Evolutionary conservation across 805 yeast genomes (phyloP).

Genomic region (Myxozyma lipomycoides): DNA sequence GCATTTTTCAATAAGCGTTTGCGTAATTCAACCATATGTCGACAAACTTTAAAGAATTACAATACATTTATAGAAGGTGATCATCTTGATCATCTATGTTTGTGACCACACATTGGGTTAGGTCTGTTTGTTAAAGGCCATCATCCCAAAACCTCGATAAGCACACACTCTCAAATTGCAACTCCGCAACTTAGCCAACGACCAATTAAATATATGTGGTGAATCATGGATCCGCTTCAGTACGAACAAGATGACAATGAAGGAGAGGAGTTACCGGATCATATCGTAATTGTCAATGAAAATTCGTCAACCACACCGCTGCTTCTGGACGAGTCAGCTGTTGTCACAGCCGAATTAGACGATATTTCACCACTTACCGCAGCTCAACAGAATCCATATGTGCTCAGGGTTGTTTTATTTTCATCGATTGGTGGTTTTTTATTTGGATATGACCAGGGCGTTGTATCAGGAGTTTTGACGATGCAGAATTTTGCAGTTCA

Average conservation of each 20-base stretch:
- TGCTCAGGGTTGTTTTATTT: constrained; percentile 30
- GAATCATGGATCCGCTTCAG: neutral
- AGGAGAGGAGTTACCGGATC: neutral
- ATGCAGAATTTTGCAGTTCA: constrained; percentile 29
- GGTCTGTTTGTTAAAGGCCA: too few relatives aligned
- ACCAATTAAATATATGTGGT: too few relatives aligned
- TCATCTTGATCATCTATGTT: too few relatives aligned
- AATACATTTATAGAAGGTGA: too few relatives aligned
- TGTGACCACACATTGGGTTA: too few relatives aligned
- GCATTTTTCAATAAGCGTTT: too few relatives aligned
- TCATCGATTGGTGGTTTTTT: constrained; percentile 35
- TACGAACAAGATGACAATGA: neutral
- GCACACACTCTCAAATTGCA: too few relatives aligned
- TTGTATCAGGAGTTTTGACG: constrained; percentile 30
- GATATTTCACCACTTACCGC: neutral
- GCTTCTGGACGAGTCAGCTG: neutral
- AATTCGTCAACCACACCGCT: neutral
- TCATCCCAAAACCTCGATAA: too few relatives aligned
- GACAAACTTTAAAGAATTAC: too few relatives aligned
- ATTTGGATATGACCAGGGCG: constrained; percentile 36
- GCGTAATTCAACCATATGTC: too few relatives aligned
- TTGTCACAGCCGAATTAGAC: neutral
- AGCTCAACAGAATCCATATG: constrained; percentile 22
- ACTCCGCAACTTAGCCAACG: too few relatives aligned
- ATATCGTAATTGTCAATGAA: neutral